These are phyloP conservation scores for Mycena pura DNA, from an alignment of 768 basidiomycete genomes.

Conservation along the genomic window DNA sequence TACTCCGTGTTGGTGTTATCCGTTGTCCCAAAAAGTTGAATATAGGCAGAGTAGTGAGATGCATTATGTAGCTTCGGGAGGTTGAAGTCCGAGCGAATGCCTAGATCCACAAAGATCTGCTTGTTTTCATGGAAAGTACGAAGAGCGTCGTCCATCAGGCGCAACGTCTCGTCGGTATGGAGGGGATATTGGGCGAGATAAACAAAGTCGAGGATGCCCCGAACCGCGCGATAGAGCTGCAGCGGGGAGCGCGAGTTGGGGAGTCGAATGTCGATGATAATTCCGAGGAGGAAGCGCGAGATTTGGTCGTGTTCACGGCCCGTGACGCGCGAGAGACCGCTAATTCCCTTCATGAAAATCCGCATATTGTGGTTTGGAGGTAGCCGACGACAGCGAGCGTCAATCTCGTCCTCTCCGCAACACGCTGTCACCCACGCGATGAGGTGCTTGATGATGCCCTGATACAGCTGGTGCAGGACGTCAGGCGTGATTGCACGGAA, in stretches of 20 bases:
- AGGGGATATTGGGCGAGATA: conserved; percentile 6
- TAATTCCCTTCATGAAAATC: conserved; percentile 5
- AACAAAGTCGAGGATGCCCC: conserved; percentile 5
- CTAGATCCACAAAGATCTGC: conserved; percentile 16
- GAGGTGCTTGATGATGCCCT: conserved; percentile 42
- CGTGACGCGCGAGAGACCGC: conserved; percentile 2
- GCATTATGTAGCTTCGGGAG: conserved; percentile 44
- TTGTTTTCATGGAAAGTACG: conserved; percentile 7
- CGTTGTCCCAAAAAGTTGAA: conserved; percentile 34
- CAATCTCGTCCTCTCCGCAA: conserved; percentile 30
- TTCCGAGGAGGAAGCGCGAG: conserved; percentile 1
- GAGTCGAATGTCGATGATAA: conserved; percentile 2
- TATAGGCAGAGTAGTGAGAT: conserved; percentile 34
- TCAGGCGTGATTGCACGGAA: conserved; percentile 39
- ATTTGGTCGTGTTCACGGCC: conserved; percentile 9
- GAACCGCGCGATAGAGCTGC: conserved; percentile 2
- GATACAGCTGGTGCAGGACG: conserved; percentile 42
- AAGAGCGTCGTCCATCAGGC: background rate
- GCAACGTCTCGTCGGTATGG: background rate
- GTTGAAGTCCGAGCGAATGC: conserved; percentile 40
- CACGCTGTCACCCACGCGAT: conserved; percentile 29
- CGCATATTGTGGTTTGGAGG: conserved; percentile 38
- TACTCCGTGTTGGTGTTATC: conserved; percentile 44
- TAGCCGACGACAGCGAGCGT: conserved; percentile 34
- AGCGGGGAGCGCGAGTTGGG: background rate